A percentile compares a stretch with the other conserved stretches of the same genome.
Conservation (phyloP, 495 filamentous ascomycete genomes). For the Aspergillus asperescens region DNA sequence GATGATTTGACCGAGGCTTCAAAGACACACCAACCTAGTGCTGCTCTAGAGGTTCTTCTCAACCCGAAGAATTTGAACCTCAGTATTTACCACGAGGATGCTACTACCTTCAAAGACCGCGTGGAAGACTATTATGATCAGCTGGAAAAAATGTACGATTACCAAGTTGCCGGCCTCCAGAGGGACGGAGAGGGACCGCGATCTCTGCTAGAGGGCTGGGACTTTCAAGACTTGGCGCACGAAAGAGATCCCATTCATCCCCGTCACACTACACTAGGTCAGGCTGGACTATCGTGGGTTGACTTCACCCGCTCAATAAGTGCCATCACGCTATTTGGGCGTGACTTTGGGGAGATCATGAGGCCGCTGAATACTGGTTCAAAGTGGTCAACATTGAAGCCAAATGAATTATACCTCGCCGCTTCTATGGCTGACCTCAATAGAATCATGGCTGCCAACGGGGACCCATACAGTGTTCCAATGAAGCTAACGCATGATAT, state of each 20-base stretch:
- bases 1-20: not conserved
- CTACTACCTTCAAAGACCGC: too few relatives aligned
- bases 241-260: conserved; percentile 19
- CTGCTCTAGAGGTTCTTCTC: conserved; percentile 18
- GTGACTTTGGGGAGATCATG: not conserved
- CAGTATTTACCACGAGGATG: conserved; percentile 20
- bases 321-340: not conserved
- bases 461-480: not conserved
- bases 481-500: not conserved
- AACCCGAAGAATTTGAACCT: conserved; percentile 15
- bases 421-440: conserved; percentile 19
- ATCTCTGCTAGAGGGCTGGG: conserved; percentile 25
- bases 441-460: conserved; percentile 21
- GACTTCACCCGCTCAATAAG: conserved; percentile 15
- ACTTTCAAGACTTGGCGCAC: conserved; percentile 28
- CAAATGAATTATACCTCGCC: conserved; percentile 26
- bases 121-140: too few relatives aligned
- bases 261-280: conserved; percentile 15
- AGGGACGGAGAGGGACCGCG: not conserved
- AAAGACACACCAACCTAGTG: not conserved
- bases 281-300: conserved; percentile 24
- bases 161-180: conserved; percentile 6
- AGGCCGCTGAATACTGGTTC: not conserved
- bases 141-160: too few relatives aligned
- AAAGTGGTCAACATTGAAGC: conserved; percentile 20